Conservation (phyloP, 2,329 filamentous ascomycete species). For the Penicillium sp. region DNA sequence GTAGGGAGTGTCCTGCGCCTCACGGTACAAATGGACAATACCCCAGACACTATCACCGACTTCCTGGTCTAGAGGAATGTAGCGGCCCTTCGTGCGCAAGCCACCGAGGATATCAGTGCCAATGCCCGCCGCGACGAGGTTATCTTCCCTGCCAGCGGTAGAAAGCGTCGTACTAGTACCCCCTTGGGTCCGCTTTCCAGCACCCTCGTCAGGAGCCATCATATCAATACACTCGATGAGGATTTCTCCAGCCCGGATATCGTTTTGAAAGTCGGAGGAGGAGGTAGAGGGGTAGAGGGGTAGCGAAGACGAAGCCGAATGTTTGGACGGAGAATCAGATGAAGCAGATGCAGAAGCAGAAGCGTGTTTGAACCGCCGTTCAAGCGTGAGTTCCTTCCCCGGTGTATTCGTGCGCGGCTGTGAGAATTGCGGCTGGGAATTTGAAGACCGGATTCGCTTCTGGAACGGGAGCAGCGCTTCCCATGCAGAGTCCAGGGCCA, state of each 20-base stretch:
- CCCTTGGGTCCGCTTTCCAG: slow-evolving; percentile 25
- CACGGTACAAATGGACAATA: slow-evolving; percentile 89
- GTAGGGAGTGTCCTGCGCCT: slow-evolving; percentile 71
- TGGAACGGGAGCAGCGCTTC: slow-evolving; percentile 43
- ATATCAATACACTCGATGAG: slow-evolving; percentile 81
- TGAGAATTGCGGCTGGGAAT: neutral
- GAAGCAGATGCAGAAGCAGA: neutral
- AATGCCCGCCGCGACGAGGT: slow-evolving; percentile 50
- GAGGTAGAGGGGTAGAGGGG: slow-evolving; percentile 6
- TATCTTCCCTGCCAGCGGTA: slow-evolving; percentile 40
- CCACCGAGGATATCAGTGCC: slow-evolving; percentile 59
- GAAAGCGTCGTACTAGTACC: slow-evolving; percentile 15
- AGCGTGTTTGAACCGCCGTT: slow-evolving; percentile 5
- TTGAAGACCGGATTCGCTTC: slow-evolving; percentile 24
- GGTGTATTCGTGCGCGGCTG: neutral
- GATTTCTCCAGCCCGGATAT: slow-evolving; percentile 82
- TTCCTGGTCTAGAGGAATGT: slow-evolving; percentile 67
- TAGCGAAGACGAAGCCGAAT: neutral
- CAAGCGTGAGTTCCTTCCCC: slow-evolving; percentile 4
- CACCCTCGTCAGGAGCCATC: slow-evolving; percentile 40
- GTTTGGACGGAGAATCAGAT: neutral
- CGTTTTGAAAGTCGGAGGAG: slow-evolving; percentile 41
- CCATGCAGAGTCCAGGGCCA: slow-evolving; percentile 37
- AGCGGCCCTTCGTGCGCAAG: slow-evolving; percentile 79
- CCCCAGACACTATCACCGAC: slow-evolving; percentile 86